Percentiles rank a stretch among this genome's conserved stretches.
Conservation (phyloP, 495 filamentous ascomycete species). For the Sporormia fimetaria region DNA sequence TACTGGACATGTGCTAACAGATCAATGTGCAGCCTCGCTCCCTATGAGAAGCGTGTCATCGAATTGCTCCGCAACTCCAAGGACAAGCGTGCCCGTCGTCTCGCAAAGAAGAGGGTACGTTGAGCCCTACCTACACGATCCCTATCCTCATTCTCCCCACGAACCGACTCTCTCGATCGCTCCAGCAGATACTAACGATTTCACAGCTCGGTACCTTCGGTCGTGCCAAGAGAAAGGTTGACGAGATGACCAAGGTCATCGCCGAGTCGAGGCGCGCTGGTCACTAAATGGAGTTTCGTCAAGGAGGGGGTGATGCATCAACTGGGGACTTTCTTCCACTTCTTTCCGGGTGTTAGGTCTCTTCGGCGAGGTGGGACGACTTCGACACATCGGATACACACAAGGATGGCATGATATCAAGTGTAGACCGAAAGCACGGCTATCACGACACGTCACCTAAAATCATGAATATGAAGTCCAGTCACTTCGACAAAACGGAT, state of each 20-base stretch:
- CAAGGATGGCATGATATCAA: constrained; percentile 8
- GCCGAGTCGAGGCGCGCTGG: constrained; percentile 79
- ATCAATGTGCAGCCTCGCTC: constrained; percentile 19
- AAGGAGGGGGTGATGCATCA: constrained; percentile 2
- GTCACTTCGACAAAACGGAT: constrained; percentile 11
- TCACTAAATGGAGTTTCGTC: constrained; percentile 47
- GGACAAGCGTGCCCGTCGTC: constrained; percentile 98
- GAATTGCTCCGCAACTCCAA: constrained; percentile 97
- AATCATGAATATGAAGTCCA: constrained; percentile 7
- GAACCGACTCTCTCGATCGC: constrained; percentile 2
- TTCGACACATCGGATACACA: constrained; percentile 1
- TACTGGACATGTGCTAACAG: constrained; percentile 9
- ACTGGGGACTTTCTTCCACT: constrained; percentile 8
- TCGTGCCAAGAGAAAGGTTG: constrained; percentile 97
- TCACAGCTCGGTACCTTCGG: constrained; percentile 76
- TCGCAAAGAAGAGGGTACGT: constrained; percentile 95
- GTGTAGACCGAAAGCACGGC: background rate
- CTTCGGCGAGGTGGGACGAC: constrained; percentile 5
- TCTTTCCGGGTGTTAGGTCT: constrained; percentile 18
- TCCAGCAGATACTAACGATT: background rate
- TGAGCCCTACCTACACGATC: constrained; percentile 1
- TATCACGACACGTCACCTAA: constrained; percentile 7
- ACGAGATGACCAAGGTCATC: constrained; percentile 94
- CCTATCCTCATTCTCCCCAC: background rate
- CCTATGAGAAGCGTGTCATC: constrained; percentile 93